Conservation (phyloP, 805 yeast species). For the Kodamaea neixiangensis region DNA sequence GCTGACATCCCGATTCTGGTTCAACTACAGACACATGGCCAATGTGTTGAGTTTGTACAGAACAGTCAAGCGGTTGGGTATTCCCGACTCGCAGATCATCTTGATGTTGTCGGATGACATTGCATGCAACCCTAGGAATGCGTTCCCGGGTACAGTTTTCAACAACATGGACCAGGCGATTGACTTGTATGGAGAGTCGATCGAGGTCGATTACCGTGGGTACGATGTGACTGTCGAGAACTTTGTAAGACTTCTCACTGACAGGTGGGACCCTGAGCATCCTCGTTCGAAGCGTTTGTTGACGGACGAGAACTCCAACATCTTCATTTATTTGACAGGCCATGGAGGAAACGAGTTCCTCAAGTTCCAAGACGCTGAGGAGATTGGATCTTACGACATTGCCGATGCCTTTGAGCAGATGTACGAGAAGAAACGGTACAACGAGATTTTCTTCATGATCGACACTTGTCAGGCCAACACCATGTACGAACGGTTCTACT, state of each 20-base stretch:
- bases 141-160: slow-evolving; percentile 94
- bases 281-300: slow-evolving; percentile 88
- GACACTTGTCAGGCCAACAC: slow-evolving; percentile 99
- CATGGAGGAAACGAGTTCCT: slow-evolving; percentile 98
- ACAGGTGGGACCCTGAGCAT: slow-evolving; percentile 92
- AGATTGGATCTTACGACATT: slow-evolving; percentile 89
- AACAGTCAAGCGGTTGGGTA: slow-evolving; percentile 93
- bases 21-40: slow-evolving; percentile 97
- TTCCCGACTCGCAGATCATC: slow-evolving; percentile 96
- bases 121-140: slow-evolving; percentile 94
- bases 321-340: slow-evolving; percentile 94
- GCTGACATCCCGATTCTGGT: slow-evolving; percentile 97
- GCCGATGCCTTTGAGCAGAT: slow-evolving; percentile 97
- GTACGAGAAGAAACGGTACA: slow-evolving; percentile 93
- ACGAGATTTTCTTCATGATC: slow-evolving; percentile 94
- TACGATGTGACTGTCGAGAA: slow-evolving; percentile 98
- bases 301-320: slow-evolving; percentile 92
- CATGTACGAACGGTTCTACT: slow-evolving; percentile 88
- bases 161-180: slow-evolving; percentile 90
- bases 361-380: slow-evolving; percentile 98
- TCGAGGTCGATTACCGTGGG: slow-evolving; percentile 96
- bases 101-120: slow-evolving; percentile 96
- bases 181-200: slow-evolving; percentile 90
- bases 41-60: slow-evolving; percentile 92
- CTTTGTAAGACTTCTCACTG: slow-evolving; percentile 88